phyloP scores from a whole-genome alignment of 352 stramenopile genomes.

The Pythium utonaiense region DNA sequence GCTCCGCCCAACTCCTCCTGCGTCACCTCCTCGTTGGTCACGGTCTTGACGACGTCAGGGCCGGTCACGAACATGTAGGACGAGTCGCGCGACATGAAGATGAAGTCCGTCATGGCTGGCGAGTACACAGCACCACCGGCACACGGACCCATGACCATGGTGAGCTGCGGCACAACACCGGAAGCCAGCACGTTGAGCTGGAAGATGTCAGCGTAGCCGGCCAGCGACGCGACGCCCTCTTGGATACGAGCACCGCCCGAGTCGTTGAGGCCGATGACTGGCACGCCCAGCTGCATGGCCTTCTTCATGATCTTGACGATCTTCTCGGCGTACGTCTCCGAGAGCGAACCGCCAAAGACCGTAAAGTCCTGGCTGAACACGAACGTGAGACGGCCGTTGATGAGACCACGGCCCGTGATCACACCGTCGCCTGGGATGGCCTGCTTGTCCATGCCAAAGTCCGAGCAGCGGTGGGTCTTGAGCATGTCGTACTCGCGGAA shows the following conservation, averaged over 20 bases:
- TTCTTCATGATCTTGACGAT: constrained; percentile 99
- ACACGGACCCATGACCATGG: constrained; percentile 97
- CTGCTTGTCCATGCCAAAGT: constrained; percentile 97
- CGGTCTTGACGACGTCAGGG: constrained; percentile 97
- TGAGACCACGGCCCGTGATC: constrained; percentile 91
- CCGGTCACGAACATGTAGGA: constrained; percentile 99
- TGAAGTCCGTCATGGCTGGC: constrained; percentile 98
- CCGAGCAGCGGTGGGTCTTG: constrained; percentile 94
- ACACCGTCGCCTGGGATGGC: constrained; percentile 94
- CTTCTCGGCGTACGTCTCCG: constrained; percentile 96
- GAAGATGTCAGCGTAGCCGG: constrained; percentile 98
- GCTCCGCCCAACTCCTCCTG: constrained; percentile 94
- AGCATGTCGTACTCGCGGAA: constrained; percentile 97
- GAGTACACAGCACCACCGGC: constrained; percentile 94
- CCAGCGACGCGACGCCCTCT: constrained; percentile 96
- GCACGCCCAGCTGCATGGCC: constrained; percentile 92
- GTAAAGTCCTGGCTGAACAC: constrained; percentile 98
- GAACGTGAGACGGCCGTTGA: constrained; percentile 95
- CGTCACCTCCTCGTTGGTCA: constrained; percentile 96
- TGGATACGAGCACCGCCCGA: constrained; percentile 97
- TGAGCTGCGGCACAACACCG: constrained; percentile 94
- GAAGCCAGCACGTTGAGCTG: constrained; percentile 96
- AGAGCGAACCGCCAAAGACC: constrained; percentile 95
- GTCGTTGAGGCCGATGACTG: constrained; percentile 98
- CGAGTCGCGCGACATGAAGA: constrained; percentile 97